Evolutionary conservation across 768 basidiomycete genomes (phyloP), one percentile per base, ranked within the genome.

Genomic region (Tylopilus subfusipes): DNA sequence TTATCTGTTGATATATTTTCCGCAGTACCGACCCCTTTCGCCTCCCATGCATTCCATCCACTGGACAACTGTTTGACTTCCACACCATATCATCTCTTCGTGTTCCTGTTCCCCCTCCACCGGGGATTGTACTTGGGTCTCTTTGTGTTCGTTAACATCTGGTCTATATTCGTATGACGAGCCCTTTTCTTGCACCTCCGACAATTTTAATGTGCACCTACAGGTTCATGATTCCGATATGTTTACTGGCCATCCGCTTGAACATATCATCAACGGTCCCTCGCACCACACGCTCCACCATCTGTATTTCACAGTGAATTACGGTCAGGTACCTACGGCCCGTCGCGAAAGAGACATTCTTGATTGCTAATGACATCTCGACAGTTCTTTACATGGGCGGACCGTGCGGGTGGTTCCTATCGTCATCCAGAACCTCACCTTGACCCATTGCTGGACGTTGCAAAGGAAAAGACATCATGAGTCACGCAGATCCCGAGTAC

Each of bases 181-280:
- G n/a, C n/a, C 12, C 18, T 16, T 5, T 5, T 18, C 14, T 29
- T 31, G 16, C 21, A 11, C 22, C 6, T 30, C n/a, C n/a, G 36
- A 52, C 45, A 42, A 52, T 42, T 24, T 46, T 22, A 16, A 40
- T 22, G 12, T 21, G 13, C 25, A n/a, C 1, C 29, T 9, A 25
- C 66, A 93, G 92, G 98, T 99, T 61, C 96, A 99, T 68, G 97
- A 99, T 72, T 95, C 93, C 4, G 97, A 98, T 75, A 98, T 99
- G 96, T 84, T 98, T 65, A 91, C 92, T 25, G 95, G 89, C 4
- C 88, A 92, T 68, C 76, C 85, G 5, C 80, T 97, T 5, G 96
- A 98, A 73, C 85, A 79, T 54, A 73, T 90, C 68, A 94, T 99
- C 74, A 99, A 98, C 72, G 94, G 93, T n/a, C 96, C 97, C 3